A percentile compares a stretch with the other conserved stretches of the same genome.
These are phyloP conservation scores for Vicia sativa DNA, from an alignment of 306 rosid genomes.

Conservation along the genomic window DNA sequence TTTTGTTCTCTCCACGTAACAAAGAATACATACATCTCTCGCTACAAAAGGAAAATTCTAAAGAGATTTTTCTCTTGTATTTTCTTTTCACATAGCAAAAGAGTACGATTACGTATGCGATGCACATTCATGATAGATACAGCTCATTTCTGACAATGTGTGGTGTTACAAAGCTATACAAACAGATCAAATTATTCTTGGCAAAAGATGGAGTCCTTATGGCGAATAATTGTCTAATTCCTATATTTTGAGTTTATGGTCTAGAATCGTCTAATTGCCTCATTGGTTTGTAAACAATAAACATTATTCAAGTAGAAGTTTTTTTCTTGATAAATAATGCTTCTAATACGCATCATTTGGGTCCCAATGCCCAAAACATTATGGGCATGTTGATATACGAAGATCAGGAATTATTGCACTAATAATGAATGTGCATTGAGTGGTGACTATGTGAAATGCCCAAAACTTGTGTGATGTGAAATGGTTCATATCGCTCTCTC, in stretches of 20 bases:
- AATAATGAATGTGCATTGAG: constrained; percentile 2
- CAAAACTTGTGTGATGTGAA: neutral
- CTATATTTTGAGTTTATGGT: neutral
- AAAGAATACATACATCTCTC: neutral
- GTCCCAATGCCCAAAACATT: constrained; percentile 24
- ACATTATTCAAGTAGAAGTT: neutral
- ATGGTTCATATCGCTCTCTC: neutral
- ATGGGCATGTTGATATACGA: neutral
- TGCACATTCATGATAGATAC: neutral
- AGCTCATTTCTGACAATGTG: neutral
- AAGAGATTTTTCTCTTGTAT: neutral
- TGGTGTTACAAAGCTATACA: constrained; percentile 3
- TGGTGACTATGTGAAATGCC: neutral
- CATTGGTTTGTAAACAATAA: neutral
- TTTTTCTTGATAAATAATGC: too few relatives aligned
- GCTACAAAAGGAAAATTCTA: neutral
- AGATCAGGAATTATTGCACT: constrained; percentile 3
- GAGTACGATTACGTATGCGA: too few relatives aligned
- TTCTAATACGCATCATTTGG: constrained; percentile 1
- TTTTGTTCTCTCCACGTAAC: neutral
- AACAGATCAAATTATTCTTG: constrained; percentile 10
- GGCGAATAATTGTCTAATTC: neutral
- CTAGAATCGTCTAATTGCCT: neutral
- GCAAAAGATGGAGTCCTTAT: neutral
- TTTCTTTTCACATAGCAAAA: neutral